Base-by-base conservation (phyloP, 179 eudicot species). In the Drosera spatulata region DNA sequence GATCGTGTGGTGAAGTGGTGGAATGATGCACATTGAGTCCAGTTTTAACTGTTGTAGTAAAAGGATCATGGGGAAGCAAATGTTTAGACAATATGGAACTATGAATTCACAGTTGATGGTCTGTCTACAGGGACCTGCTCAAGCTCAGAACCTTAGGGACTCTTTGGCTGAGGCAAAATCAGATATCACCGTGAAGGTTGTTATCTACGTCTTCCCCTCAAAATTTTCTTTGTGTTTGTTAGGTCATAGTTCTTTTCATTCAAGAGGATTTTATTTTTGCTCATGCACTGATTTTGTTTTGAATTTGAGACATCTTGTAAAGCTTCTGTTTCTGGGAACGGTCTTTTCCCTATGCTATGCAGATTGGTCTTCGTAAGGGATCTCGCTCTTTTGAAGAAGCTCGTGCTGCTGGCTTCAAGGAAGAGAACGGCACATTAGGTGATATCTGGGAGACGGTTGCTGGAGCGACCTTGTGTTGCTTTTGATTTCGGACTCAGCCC, bases 301-400 rank as follows among this genome's bases (percentile, higher is more conserved):
- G 33, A 22, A 22, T 22, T 22, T 1, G 1, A 22, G 33, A 22
- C 33, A 22, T 22, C 33, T 22, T 22, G 33, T 22, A 22, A 22
- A 15, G 53, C 53, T 10, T 50, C 0, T 1, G 2, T 15, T 2
- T 50, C 53, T 50, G 13, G 2, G 11, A 50, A 11, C 53, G 3
- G 53, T 50, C 13, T 4, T 48, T 55, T 42, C 15, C 40, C 47
- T 56, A 42, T 48, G 39, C 61, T 10, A 22, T 68, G 61, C 74
- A 93, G 99, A 83, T 93, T 74, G 99, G 99, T 58, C 82, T 93
- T 44, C 82, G 99, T 63, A 93, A 86, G 71, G 95, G 99, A 59
- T 93, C 99, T 72, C 66, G 84, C 51, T 93, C 99, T 50, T 85
- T 81, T 77, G 84, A 81, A 4, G 97, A 93, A 72, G 99, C 97